These are phyloP conservation scores for Neoboletus subvelutipes DNA, from an alignment of 768 basidiomycete species.

Conservation along the genomic window DNA sequence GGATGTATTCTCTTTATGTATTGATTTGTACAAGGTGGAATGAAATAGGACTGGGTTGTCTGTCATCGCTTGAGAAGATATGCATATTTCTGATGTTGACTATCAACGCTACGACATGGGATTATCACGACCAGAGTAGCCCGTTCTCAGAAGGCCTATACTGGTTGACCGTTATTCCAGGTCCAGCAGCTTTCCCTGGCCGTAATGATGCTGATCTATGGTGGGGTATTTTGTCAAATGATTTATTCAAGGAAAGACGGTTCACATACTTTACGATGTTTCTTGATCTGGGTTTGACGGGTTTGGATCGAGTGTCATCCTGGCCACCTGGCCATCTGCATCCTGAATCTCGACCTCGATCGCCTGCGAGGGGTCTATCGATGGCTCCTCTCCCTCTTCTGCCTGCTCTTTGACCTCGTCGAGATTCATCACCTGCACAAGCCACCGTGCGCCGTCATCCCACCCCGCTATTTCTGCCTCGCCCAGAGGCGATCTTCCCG, in stretches of 20 bases:
- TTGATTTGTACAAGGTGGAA: conserved; percentile 15
- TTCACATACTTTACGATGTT: background rate
- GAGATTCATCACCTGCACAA: conserved; percentile 79
- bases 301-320: conserved; percentile 47
- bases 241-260: too few relatives aligned
- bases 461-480: conserved; percentile 80
- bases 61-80: background rate
- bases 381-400: conserved; percentile 28
- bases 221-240: background rate
- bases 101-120: background rate
- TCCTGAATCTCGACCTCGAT: conserved; percentile 73
- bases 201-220: background rate
- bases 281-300: background rate
- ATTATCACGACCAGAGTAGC: too few relatives aligned
- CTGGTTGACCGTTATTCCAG: background rate
- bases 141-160: background rate
- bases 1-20: background rate
- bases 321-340: conserved; percentile 66
- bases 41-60: background rate
- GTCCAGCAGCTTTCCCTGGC: too few relatives aligned
- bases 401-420: conserved; percentile 44
- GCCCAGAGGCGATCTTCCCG: conserved; percentile 73
- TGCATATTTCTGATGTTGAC: background rate
- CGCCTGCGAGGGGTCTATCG: conserved; percentile 36
- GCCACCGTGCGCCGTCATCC: conserved; percentile 83